A percentile compares a stretch with the other conserved stretches of the same genome.
Conservation (phyloP, 2,329 filamentous ascomycete species). For the Venturia aucupariae region DNA sequence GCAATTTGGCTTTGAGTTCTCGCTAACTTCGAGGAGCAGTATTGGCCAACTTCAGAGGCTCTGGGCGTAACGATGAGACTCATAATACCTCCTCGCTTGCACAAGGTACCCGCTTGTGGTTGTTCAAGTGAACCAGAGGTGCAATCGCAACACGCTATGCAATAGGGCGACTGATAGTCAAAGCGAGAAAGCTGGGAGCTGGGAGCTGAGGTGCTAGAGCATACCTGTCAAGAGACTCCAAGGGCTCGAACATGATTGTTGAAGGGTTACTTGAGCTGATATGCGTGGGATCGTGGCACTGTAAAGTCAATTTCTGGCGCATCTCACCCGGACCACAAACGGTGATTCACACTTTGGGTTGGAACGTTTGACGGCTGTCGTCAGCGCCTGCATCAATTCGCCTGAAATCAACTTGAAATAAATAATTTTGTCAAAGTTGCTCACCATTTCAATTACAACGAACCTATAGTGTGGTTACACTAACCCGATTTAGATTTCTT, state of each 20-base stretch:
- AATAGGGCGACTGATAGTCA: neutral
- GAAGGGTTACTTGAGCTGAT: neutral
- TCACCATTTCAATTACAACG: neutral
- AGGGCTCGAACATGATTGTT: neutral
- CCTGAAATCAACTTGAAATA: neutral
- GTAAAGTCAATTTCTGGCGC: neutral
- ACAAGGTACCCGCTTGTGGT: too few relatives aligned
- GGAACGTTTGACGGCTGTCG: neutral
- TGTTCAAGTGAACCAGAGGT: too few relatives aligned
- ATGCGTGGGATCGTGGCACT: neutral
- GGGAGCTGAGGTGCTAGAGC: neutral
- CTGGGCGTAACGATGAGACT: neutral
- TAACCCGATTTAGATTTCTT: conserved; percentile 1
- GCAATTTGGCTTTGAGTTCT: neutral
- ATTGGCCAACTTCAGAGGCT: neutral
- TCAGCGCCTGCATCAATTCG: neutral
- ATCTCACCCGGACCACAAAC: neutral
- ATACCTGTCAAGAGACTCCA: neutral
- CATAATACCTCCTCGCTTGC: neutral
- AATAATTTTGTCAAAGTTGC: neutral
- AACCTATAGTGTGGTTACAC: neutral
- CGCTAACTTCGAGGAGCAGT: neutral
- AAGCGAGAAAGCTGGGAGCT: neutral
- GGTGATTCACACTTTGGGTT: neutral
- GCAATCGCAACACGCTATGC: neutral